Conservation (phyloP, 306 rosid genomes). For the Cicer cuneatum region DNA sequence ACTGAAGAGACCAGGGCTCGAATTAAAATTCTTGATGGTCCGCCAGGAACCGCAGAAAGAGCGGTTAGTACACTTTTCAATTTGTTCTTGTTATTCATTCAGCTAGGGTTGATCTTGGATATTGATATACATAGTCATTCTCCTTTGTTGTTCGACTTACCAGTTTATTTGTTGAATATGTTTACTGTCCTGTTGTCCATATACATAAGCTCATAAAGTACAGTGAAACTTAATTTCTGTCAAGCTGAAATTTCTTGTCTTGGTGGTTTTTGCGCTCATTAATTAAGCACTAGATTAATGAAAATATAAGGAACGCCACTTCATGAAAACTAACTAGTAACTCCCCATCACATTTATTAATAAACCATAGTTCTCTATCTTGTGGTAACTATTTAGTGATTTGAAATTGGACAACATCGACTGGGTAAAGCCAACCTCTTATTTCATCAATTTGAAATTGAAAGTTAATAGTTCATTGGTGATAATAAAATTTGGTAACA, state of each 20-base stretch:
- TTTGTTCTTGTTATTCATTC: constrained; percentile 7
- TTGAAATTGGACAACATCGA: constrained; percentile 34
- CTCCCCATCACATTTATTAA: constrained; percentile 8
- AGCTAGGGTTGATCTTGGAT: constrained; percentile 8
- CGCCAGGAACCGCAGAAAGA: constrained; percentile 94
- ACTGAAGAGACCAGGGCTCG: constrained; percentile 97
- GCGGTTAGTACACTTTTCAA: constrained; percentile 73
- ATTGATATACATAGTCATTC: constrained; percentile 29
- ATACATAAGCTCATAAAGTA: background rate
- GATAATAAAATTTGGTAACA: constrained; percentile 49
- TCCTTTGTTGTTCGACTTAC: background rate
- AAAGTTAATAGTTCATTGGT: constrained; percentile 38
- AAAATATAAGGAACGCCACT: constrained; percentile 31
- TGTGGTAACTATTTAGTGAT: constrained; percentile 25
- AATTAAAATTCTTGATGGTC: constrained; percentile 92
- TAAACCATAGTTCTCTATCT: constrained; percentile 31
- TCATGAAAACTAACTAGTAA: constrained; percentile 16
- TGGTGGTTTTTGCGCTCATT: background rate
- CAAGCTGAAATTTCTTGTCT: constrained; percentile 33
- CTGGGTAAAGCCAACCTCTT: constrained; percentile 32
- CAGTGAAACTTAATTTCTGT: constrained; percentile 32
- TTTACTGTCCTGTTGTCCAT: constrained; percentile 3
- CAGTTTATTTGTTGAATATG: background rate
- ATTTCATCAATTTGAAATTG: constrained; percentile 38
- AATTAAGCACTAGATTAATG: constrained; percentile 22